Conservation (phyloP, 1,284 basidiomycete genomes). For the Malassezia cuniculi region DNA sequence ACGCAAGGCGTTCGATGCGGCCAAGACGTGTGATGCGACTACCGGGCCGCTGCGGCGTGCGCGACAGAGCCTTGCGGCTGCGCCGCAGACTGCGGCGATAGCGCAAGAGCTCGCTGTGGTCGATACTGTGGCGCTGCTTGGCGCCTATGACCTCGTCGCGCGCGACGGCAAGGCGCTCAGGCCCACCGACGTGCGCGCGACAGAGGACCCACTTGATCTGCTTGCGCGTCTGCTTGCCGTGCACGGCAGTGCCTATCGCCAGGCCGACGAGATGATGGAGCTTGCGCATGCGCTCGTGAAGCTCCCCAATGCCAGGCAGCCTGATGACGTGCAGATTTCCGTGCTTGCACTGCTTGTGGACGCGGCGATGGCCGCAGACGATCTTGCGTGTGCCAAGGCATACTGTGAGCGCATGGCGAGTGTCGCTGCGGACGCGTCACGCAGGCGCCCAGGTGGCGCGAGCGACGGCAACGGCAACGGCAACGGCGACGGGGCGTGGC, state of each 20-base stretch:
- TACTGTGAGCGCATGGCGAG: slow-evolving; percentile 5
- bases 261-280: slow-evolving; percentile 2
- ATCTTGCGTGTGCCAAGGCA: slow-evolving; percentile 3
- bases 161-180: background rate
- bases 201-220: slow-evolving; percentile 3
- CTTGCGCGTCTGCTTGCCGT: slow-evolving; percentile 8
- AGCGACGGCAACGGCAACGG: no score
- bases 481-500: slow-evolving; percentile 13
- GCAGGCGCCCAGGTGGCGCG: no score
- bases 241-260: slow-evolving; percentile 8
- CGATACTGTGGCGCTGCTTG: slow-evolving; percentile 1
- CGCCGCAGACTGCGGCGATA: slow-evolving; percentile 3
- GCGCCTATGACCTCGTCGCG: background rate
- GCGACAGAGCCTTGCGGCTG: slow-evolving; percentile 2
- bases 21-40: slow-evolving; percentile 7
- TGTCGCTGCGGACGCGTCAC: background rate
- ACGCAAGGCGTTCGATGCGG: slow-evolving; percentile 4
- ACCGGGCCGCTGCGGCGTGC: slow-evolving; percentile 6
- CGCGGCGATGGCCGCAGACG: slow-evolving; percentile 4
- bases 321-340: slow-evolving; percentile 6
- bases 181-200: slow-evolving; percentile 5
- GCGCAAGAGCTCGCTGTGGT: background rate
- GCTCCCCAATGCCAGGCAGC: no score
- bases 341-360: slow-evolving; percentile 10
- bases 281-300: slow-evolving; percentile 1